phyloP scores from a whole-genome alignment of 2,329 filamentous ascomycete species.

The Bimuria novae-zelandiae region DNA sequence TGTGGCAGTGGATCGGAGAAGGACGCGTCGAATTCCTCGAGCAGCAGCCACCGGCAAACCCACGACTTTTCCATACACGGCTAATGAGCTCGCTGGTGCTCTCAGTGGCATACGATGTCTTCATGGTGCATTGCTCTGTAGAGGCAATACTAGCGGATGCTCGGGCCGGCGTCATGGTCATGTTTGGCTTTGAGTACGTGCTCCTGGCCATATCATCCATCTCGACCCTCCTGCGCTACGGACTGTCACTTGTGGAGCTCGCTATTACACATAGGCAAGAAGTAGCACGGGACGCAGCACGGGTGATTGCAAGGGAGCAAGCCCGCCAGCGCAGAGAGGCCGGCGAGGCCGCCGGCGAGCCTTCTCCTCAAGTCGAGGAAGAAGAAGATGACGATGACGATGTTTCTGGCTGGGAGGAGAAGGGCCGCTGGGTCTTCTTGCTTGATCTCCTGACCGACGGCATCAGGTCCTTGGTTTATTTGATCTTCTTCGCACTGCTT shows the following conservation, averaged over 20 bases:
- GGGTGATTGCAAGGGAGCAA: conserved; percentile 60
- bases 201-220: conserved; percentile 79
- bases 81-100: conserved; percentile 78
- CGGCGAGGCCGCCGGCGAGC: conserved; percentile 44
- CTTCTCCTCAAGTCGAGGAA: conserved; percentile 59
- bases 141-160: conserved; percentile 84
- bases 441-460: conserved; percentile 88
- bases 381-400: conserved; percentile 94
- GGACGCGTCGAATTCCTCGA: conserved; percentile 92
- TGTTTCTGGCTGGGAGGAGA: conserved; percentile 93
- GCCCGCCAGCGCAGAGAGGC: conserved; percentile 64
- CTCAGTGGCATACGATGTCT: conserved; percentile 78
- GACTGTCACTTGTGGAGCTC: conserved; percentile 77
- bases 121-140: conserved; percentile 80
- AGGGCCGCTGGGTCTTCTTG: conserved; percentile 89
- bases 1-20: conserved; percentile 98
- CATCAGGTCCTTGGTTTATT: conserved; percentile 85
- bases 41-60: conserved; percentile 90
- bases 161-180: conserved; percentile 98
- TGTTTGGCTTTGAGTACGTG: conserved; percentile 98
- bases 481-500: conserved; percentile 90
- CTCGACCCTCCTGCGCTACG: conserved; percentile 79
- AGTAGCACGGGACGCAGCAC: conserved; percentile 57
- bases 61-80: conserved; percentile 82
- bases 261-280: conserved; percentile 77